phyloP scores from a whole-genome alignment of 495 filamentous ascomycete species.

The Geoglossum glabrum region DNA sequence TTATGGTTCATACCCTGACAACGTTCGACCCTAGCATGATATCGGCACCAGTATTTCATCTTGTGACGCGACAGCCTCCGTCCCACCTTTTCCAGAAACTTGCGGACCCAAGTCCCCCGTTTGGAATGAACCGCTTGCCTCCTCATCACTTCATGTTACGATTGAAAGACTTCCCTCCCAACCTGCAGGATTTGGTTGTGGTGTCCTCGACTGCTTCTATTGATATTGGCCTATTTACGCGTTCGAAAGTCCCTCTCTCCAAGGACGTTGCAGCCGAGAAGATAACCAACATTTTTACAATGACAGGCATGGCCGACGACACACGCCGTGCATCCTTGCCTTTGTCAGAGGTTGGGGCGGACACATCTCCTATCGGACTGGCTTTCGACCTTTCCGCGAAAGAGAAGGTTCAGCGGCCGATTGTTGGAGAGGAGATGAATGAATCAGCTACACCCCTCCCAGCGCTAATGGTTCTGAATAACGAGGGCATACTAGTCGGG shows the following conservation, averaged over 20 bases:
- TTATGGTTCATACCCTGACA: slow-evolving; percentile 52
- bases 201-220: slow-evolving; percentile 58
- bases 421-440: slow-evolving; percentile 52
- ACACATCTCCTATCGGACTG: slow-evolving; percentile 64
- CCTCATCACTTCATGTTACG: slow-evolving; percentile 60
- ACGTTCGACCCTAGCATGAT: slow-evolving; percentile 32
- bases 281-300: slow-evolving; percentile 45
- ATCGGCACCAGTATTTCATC: slow-evolving; percentile 45
- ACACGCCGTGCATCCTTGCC: slow-evolving; percentile 58
- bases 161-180: slow-evolving; percentile 57
- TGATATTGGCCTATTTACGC: slow-evolving; percentile 59
- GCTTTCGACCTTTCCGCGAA: slow-evolving; percentile 65
- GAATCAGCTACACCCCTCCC: slow-evolving; percentile 73
- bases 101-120: slow-evolving; percentile 48
- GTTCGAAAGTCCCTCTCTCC: slow-evolving; percentile 44
- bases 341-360: slow-evolving; percentile 33
- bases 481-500: slow-evolving; percentile 62
- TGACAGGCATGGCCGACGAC: slow-evolving; percentile 55
- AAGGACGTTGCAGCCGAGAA: slow-evolving; percentile 36
- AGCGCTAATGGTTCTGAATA: slow-evolving; percentile 65
- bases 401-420: slow-evolving; percentile 58
- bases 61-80: slow-evolving; percentile 43
- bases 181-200: slow-evolving; percentile 58
- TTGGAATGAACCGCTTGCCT: slow-evolving; percentile 38
- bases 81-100: slow-evolving; percentile 53